Evolutionary conservation across 768 basidiomycete genomes (phyloP).

Genomic region (Rhodotorula paludigena): DNA sequence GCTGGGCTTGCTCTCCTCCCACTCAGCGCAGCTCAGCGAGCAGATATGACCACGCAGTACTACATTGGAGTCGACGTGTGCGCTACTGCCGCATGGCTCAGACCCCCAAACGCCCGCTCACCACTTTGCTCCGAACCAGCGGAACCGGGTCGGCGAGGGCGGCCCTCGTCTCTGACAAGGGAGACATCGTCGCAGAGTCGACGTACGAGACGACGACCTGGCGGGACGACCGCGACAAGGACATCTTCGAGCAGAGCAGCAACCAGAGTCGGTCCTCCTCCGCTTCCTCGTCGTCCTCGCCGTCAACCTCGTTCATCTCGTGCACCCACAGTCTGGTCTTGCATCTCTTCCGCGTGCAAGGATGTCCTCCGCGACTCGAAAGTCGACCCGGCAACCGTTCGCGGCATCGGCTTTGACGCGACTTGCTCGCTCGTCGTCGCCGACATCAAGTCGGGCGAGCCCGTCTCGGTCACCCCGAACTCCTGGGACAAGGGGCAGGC

Average conservation of each 20-base stretch:
- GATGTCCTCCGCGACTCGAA: constrained; percentile 60
- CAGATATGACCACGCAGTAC: constrained; percentile 34
- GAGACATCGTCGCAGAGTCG: constrained; percentile 62
- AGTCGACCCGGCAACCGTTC: constrained; percentile 60
- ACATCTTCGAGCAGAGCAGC: constrained; percentile 96
- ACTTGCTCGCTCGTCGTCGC: constrained; percentile 92
- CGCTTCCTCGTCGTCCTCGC: constrained; percentile 52
- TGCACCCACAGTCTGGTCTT: constrained; percentile 41
- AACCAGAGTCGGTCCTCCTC: constrained; percentile 76
- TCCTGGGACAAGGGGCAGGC: constrained; percentile 40
- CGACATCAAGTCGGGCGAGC: constrained; percentile 61
- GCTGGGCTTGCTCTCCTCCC: no score
- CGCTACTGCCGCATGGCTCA: constrained; percentile 17
- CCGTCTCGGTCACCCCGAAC: constrained; percentile 69
- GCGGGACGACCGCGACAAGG: constrained; percentile 74
- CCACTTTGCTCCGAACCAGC: constrained; percentile 47
- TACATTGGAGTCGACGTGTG: constrained; percentile 54
- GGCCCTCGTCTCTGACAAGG: constrained; percentile 58
- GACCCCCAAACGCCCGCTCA: no score
- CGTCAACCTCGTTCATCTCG: neutral
- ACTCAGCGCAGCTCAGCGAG: neutral
- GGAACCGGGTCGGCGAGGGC: constrained; percentile 93
- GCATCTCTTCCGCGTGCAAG: constrained; percentile 44
- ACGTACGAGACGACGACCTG: constrained; percentile 78
- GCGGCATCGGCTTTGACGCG: constrained; percentile 68